phyloP scores from a whole-genome alignment of 257 asterid species.

The Solanum peruvianum region DNA sequence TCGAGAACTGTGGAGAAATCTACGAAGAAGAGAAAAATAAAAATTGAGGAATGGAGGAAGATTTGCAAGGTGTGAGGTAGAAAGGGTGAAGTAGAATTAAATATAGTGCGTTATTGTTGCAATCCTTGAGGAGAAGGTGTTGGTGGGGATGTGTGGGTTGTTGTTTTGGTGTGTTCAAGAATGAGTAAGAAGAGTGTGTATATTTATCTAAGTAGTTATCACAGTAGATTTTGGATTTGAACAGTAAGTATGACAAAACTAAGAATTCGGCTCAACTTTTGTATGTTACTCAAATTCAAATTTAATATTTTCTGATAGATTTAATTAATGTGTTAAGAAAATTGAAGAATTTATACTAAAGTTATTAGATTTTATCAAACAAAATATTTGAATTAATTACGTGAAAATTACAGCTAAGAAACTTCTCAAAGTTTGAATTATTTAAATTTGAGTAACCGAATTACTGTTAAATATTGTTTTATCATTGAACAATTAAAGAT shows the following conservation, averaged over 20 bases:
- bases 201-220: no score
- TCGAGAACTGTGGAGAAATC: neutral
- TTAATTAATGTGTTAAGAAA: neutral
- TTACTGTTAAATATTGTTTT: no score
- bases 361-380: no score
- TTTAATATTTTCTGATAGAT: neutral
- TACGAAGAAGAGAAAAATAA: neutral
- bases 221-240: neutral
- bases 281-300: no score
- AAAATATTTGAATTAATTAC: no score
- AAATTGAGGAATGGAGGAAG: neutral
- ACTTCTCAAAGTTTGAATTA: no score
- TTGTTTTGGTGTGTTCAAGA: neutral
- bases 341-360: no score
- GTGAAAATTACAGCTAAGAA: no score
- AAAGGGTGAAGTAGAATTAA: constrained; percentile 1
- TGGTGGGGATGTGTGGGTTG: neutral
- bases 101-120: neutral
- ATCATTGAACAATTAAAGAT: no score
- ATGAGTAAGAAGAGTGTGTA: neutral
- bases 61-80: neutral
- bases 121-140: neutral
- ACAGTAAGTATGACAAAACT: neutral
- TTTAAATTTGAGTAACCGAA: no score
- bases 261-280: neutral